Evolutionary conservation across 805 yeast species (phyloP).

Genomic region (Blastobotrys parvus): DNA sequence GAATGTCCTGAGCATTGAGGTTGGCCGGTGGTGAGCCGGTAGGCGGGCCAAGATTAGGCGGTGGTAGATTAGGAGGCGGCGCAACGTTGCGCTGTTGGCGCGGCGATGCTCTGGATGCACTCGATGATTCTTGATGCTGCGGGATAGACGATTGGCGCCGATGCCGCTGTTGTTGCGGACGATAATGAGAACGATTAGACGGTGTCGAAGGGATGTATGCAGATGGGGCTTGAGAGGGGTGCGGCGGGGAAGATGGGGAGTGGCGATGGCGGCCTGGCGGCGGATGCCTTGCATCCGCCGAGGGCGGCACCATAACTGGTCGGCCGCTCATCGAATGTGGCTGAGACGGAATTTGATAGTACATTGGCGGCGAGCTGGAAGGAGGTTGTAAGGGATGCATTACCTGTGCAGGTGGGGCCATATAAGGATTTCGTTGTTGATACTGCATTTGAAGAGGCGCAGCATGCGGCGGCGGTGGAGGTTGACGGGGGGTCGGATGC

Average conservation of each 20-base stretch:
- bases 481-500: neutral
- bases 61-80: slow-evolving; percentile 1
- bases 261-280: slow-evolving; percentile 4
- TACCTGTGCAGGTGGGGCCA: neutral
- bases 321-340: neutral
- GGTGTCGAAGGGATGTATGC: neutral
- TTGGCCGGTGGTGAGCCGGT: slow-evolving; percentile 2
- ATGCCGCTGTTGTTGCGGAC: slow-evolving; percentile 8
- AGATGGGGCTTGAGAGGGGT: slow-evolving; percentile 5
- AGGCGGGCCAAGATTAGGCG: neutral
- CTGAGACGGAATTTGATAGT: neutral
- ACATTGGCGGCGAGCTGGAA: neutral
- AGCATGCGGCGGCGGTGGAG: slow-evolving; percentile 2
- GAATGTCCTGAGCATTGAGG: slow-evolving; percentile 18
- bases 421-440: slow-evolving; percentile 4
- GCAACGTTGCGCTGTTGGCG: slow-evolving; percentile 1
- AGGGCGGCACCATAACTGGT: slow-evolving; percentile 1
- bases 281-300: no score
- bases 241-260: slow-evolving; percentile 5
- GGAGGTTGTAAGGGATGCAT: slow-evolving; percentile 3
- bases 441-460: slow-evolving; percentile 5
- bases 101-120: slow-evolving; percentile 1
- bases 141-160: slow-evolving; percentile 6
- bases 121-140: slow-evolving; percentile 5
- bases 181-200: no score